Evolutionary conservation across 768 basidiomycete species (phyloP), one percentile per base, ranked within the genome.

Genomic region (Russula earlei): DNA sequence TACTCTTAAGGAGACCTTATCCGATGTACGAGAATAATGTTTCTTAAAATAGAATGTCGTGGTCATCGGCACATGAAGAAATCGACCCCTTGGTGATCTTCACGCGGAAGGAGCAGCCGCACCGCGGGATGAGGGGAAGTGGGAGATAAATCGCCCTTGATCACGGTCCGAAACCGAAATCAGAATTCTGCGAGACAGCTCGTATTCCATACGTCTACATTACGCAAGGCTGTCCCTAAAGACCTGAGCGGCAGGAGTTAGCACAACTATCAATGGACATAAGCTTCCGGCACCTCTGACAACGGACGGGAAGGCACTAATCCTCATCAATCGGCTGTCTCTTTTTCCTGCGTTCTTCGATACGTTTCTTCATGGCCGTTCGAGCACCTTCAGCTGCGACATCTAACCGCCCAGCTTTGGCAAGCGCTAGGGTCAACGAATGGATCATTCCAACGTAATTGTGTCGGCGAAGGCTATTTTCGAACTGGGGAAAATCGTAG

Each of bases 391-490:
- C 72, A 24, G 77, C 74, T 0, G 78, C 83, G 3, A 74, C 67
- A 20, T 78, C 73, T 29, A 92, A 71, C 57, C 74, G 77, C 3
- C 83, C 85, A 7, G 77, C 77, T 66, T 85, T 86, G 10, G 88
- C 90, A 20, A 94, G 74, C 11, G 80, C 83, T 19, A 79, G 68
- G n/a, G 89, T 70, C 31, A 93, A 71, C 0, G 81, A 83, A 66
- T 91, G 85, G 5, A 83, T 81, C 20, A 92, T 73, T 33, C 92
- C 88, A 45, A 92, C 77, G 67, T 92, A 87, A 63, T 94, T 95
- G 65, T 94, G 91, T 63, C 83, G 76, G 38, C 91, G 81, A 37
- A 92, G 74, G 59, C 85, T 84, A 71, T 94, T 93, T 71, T 93
- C 89, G 59, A 92, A 90, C 87, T 91, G 63, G 15, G 54, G 9